phyloP scores from a whole-genome alignment of 225 moss, liverwort and hornwort genomes.

The Marchantia polymorpha region DNA sequence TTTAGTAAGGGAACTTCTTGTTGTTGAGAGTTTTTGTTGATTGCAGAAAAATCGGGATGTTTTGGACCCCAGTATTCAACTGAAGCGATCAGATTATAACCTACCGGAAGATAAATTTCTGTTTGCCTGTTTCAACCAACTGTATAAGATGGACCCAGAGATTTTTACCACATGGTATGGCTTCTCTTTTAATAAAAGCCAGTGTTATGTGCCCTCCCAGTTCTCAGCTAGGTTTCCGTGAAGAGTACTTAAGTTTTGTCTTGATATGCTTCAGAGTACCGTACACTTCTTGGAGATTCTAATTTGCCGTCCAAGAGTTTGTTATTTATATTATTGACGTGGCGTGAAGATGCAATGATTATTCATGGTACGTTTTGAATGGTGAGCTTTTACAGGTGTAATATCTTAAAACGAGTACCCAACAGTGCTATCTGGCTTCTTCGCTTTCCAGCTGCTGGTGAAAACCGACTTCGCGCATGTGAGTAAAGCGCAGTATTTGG shows the following conservation, averaged over 20 bases:
- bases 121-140: slow-evolving; percentile 98
- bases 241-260: too few species aligned
- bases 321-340: background rate
- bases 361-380: slow-evolving; percentile 23
- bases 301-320: too few species aligned
- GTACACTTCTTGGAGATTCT: too few species aligned
- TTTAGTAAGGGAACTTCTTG: background rate
- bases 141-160: slow-evolving; percentile 99
- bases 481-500: too few species aligned
- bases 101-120: slow-evolving; percentile 91
- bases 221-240: background rate
- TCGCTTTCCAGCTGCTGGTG: slow-evolving; percentile 95
- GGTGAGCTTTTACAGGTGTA: slow-evolving; percentile 84
- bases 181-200: background rate
- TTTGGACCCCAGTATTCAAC: slow-evolving; percentile 57
- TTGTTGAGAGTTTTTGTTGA: background rate
- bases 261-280: too few species aligned
- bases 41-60: slow-evolving; percentile 89
- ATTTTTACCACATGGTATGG: slow-evolving; percentile 85
- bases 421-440: slow-evolving; percentile 95
- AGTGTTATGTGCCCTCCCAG: background rate
- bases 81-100: slow-evolving; percentile 85
- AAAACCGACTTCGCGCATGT: slow-evolving; percentile 95
- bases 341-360: slow-evolving; percentile 4
- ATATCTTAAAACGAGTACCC: slow-evolving; percentile 86